A percentile compares a stretch with the other conserved stretches of the same genome.
phyloP scores from a whole-genome alignment of 306 rosid species.

The Pterocarpus macrocarpus region DNA sequence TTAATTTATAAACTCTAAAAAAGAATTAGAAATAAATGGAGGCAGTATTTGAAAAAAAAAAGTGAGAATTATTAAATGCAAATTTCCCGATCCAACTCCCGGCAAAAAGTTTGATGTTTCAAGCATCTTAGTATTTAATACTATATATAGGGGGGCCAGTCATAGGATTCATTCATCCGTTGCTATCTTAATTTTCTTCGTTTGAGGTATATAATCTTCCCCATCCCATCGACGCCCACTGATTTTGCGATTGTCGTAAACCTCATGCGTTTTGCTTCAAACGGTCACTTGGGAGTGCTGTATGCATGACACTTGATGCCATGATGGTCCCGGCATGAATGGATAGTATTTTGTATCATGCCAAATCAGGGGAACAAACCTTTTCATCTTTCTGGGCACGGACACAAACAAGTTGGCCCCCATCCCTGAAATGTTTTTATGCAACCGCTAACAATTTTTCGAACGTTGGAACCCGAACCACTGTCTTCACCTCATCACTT shows the following conservation, averaged over 20 bases:
- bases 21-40: too few relatives aligned
- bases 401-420: slow-evolving; percentile 2
- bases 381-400: background rate
- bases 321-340: slow-evolving; percentile 50
- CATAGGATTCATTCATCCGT: too few relatives aligned
- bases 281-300: slow-evolving; percentile 33
- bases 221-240: background rate
- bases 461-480: slow-evolving; percentile 46
- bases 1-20: too few relatives aligned
- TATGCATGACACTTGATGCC: background rate
- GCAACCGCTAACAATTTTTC: background rate
- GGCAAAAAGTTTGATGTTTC: too few relatives aligned
- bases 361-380: too few relatives aligned
- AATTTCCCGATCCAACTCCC: too few relatives aligned
- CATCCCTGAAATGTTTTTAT: background rate
- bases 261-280: background rate
- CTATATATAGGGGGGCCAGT: too few relatives aligned
- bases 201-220: background rate
- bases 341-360: slow-evolving; percentile 39
- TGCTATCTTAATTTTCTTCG: background rate
- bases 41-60: too few relatives aligned
- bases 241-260: background rate
- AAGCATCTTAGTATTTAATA: too few relatives aligned
- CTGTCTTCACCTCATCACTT: background rate
- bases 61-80: too few relatives aligned